Conservation (phyloP, 1,284 basidiomycete species). For the Cryptococcus sp. region DNA sequence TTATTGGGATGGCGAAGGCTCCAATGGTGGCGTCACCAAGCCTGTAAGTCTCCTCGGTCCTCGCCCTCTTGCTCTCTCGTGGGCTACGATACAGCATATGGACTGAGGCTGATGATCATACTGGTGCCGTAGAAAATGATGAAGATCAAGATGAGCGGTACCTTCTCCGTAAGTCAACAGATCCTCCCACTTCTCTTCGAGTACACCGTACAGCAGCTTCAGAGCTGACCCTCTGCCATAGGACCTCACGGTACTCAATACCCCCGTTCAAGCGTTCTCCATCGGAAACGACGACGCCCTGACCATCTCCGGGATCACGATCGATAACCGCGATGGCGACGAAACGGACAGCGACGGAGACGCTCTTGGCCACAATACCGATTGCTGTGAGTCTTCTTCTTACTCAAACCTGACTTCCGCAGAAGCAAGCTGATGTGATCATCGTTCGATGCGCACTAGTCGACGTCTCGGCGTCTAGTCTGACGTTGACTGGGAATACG, state of each 20-base stretch:
- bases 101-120: not conserved
- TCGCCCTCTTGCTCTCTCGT: not conserved
- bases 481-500: conserved; percentile 2
- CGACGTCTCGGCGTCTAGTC: conserved; percentile 6
- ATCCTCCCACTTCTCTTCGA: not conserved
- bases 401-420: not conserved
- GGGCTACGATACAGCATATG: not conserved
- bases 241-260: conserved; percentile 6
- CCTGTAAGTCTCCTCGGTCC: conserved; percentile 1
- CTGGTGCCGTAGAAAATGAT: conserved; percentile 8
- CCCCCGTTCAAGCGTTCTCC: conserved; percentile 8
- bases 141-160: conserved; percentile 13
- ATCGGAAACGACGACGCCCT: conserved; percentile 6
- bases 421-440: not conserved
- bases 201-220: not conserved
- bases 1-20: conserved; percentile 26
- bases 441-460: not conserved
- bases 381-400: conserved; percentile 6
- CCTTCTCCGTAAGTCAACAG: conserved; percentile 7
- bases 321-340: conserved; percentile 5
- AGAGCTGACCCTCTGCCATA: not conserved
- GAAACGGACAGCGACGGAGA: not conserved
- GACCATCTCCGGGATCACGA: conserved; percentile 3
- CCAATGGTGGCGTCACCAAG: conserved; percentile 21
- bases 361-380: conserved; percentile 3